Evolutionary conservation across 495 filamentous ascomycete species (phyloP), one percentile per base, ranked within the genome.

Genomic region (Neohortaea acidophila): DNA sequence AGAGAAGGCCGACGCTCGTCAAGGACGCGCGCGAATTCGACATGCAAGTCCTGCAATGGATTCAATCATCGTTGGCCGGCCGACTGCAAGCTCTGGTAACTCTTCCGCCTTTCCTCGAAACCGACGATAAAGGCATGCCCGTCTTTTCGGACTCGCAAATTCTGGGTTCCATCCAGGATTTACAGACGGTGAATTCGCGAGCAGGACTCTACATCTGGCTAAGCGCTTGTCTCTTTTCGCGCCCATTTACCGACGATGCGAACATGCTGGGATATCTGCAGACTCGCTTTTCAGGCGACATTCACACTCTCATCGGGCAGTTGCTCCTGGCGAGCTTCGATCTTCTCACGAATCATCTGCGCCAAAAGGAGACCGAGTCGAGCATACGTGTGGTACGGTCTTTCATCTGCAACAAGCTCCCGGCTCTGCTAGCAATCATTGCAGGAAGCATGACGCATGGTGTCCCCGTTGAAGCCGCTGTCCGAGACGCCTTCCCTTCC

Each of bases 161-260:
- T 10, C 38, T 62, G 11, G 39, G 56, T 10, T 44, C 54, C 51
- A 52, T 89, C 1, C 63, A 75, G 19, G 78, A 85, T 47, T 58
- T 78, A 3, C 77, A 79, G 1, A 60, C 67, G 4, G 60, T 79
- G 9, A 80, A 84, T 54, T 79, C 84, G n/a, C 70, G 86, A 62
- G 86, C 84, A 35, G 84, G 83, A 31, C 63, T 96, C 46, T 96
- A 86, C 57, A 67, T 94, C n/a, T 94, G 87, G 55, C 63, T 97
- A 21, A 85, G 84, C 55, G 74, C 85, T 32, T 67, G 81, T 61
- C 81, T 93, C 63, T 53, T 68, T 26, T 84, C 76, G 10, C 69
- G 82, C 28, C 91, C 89, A 4, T 59, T 86, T 30, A 73, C 87
- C 32, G 85, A 94, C 50, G 86, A 97, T 49, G 64, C 64, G 34